A percentile compares a stretch with the other conserved stretches of the same genome.
phyloP scores from a whole-genome alignment of 345 rosid species.

The Eutrema heterophyllum region DNA sequence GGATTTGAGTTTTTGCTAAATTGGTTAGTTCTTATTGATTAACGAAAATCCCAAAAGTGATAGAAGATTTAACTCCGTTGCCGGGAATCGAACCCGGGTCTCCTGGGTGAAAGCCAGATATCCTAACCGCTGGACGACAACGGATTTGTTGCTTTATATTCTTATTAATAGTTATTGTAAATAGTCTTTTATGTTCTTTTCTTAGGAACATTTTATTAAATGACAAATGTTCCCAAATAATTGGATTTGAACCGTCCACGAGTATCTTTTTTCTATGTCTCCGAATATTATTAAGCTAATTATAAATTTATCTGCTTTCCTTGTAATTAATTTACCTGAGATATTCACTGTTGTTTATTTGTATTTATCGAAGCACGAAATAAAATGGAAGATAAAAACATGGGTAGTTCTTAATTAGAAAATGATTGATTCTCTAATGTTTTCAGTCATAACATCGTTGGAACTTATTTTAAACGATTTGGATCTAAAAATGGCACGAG shows the following conservation, averaged over 20 bases:
- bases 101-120: slow-evolving; percentile 98
- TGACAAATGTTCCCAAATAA: not conserved
- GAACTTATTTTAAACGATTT: not conserved
- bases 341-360: not conserved
- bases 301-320: no score
- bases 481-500: not conserved
- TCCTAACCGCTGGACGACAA: slow-evolving; percentile 99
- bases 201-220: not conserved
- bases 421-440: not conserved
- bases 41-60: not conserved
- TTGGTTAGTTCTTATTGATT: not conserved
- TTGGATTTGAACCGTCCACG: not conserved
- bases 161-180: not conserved
- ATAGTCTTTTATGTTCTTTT: not conserved
- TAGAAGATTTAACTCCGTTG: slow-evolving; percentile 75
- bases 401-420: not conserved
- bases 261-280: not conserved
- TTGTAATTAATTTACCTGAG: no score
- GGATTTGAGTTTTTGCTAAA: not conserved
- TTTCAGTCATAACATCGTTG: not conserved
- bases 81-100: slow-evolving; percentile 99
- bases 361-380: not conserved
- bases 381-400: not conserved
- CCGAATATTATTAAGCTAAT: not conserved
- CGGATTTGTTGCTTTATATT: slow-evolving; percentile 12